Evolutionary conservation across 805 yeast genomes (phyloP), one percentile per base, ranked within the genome.

Genomic region (Priceomyces medius): DNA sequence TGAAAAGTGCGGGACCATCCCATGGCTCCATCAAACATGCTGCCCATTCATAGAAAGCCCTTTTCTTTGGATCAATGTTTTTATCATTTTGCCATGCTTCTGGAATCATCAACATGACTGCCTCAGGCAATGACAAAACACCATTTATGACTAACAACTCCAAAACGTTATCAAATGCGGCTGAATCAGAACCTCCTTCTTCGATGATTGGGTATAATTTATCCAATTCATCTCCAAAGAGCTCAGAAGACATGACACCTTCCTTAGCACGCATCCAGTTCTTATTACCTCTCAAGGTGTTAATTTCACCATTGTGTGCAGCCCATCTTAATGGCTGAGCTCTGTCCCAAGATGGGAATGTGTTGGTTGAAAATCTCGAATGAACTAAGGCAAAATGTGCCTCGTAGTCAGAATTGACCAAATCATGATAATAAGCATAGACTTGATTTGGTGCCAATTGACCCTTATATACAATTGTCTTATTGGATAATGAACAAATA

Each of bases 301-400:
- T 91, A 65, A 91, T 93, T 69, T 91, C 99, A 76, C 99, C 99
- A 64, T 91, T 91, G 71, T 91, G 99, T 29, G 99, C 99, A 23
- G 96, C 88, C 85, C 95, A 84, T 65, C 98, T 77, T 58, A 91
- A 76, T 37, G 99, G 99, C 69, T 91, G 99, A 18, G 99, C 98
- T 68, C 99, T 81, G 69, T 93, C 99, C 99, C 99, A 91, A n/a
- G 97, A 88, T 36, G 99, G 99, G 80, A 91, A 91, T 37, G 99
- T 91, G 67, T 91, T 91, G 23, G 99, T 91, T 43, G 97, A 89
- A 76, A 91, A 91, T 63, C 99, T 81, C 18, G 98, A 90, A 71
- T 91, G 99, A 38, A 91, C 98, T 31, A 91, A 76, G 12, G 97
- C 96, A 74, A 93, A 88, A 61, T 90, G 97, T 35, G 95, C 93